Percentiles rank a stretch among this genome's conserved stretches.
Conservation (phyloP, 2,329 filamentous ascomycete genomes). For the Escovopsis sp. region DNA sequence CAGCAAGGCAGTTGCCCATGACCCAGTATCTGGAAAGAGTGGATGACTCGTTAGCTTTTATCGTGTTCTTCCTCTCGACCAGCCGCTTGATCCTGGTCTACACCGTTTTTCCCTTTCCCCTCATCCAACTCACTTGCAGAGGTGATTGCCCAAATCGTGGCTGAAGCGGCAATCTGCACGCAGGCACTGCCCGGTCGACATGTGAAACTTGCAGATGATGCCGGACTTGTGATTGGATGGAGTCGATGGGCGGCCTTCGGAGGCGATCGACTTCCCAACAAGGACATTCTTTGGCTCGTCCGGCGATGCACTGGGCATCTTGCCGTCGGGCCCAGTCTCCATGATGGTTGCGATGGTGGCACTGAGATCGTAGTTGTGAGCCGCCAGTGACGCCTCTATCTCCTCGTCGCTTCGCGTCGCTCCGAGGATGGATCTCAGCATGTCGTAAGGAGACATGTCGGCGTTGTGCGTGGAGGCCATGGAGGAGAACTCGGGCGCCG, state of each 20-base stretch:
- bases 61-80: background rate
- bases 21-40: slow-evolving; percentile 64
- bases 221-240: slow-evolving; percentile 67
- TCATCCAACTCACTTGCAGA: slow-evolving; percentile 73
- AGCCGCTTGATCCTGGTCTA: background rate
- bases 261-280: slow-evolving; percentile 79
- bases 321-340: slow-evolving; percentile 45
- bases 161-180: slow-evolving; percentile 94
- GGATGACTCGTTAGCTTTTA: background rate
- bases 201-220: slow-evolving; percentile 92
- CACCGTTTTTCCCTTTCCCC: background rate
- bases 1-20: slow-evolving; percentile 86
- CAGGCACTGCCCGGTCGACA: slow-evolving; percentile 89
- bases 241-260: slow-evolving; percentile 60
- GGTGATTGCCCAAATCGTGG: slow-evolving; percentile 85
- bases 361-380: slow-evolving; percentile 84
- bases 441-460: slow-evolving; percentile 97
- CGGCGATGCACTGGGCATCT: slow-evolving; percentile 18
- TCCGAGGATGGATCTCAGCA: slow-evolving; percentile 86
- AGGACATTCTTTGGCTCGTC: slow-evolving; percentile 53
- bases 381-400: slow-evolving; percentile 77
- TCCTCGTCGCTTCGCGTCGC: slow-evolving; percentile 85
- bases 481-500: slow-evolving; percentile 62
- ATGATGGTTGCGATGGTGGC: slow-evolving; percentile 84
- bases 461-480: slow-evolving; percentile 44